These are phyloP conservation scores for Hyparrhenia diplandra DNA, from an alignment of 176 grass and related monocot genomes.

Conservation along the genomic window DNA sequence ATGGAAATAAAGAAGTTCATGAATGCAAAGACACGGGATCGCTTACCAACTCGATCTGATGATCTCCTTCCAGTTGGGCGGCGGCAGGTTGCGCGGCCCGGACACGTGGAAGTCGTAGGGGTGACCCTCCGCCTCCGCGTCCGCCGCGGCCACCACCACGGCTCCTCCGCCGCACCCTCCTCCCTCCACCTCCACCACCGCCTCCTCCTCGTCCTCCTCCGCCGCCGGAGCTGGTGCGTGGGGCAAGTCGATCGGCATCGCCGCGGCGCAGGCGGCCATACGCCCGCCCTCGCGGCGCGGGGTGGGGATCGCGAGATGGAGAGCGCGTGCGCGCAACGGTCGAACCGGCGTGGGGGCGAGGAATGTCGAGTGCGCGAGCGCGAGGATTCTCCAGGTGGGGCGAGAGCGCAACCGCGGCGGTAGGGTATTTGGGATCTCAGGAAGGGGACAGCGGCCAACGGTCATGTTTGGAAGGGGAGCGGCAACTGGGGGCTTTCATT, in stretches of 20 bases:
- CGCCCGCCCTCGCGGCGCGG: background rate
- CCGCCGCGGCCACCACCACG: conserved; percentile 46
- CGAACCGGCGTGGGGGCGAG: conserved; percentile 7
- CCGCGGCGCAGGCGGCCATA: background rate
- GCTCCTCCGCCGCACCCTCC: conserved; percentile 38
- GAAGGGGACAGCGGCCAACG: conserved; percentile 43
- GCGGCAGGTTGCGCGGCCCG: conserved; percentile 71
- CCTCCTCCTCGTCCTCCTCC: conserved; percentile 7
- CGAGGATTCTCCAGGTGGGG: conserved; percentile 1
- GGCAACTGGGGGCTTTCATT: background rate
- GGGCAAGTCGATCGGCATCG: conserved; percentile 28
- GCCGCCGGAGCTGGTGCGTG: background rate
- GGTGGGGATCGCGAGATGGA: background rate
- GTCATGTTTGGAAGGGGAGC: conserved; percentile 37
- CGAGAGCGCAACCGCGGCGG: background rate
- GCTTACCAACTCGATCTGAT: conserved; percentile 79
- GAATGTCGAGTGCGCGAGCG: conserved; percentile 16
- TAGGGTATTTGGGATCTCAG: conserved; percentile 40
- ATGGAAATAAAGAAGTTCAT: background rate
- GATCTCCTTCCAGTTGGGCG: conserved; percentile 85
- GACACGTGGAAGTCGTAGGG: conserved; percentile 89
- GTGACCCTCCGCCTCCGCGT: conserved; percentile 49
- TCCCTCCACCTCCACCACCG: background rate
- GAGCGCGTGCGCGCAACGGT: conserved; percentile 18
- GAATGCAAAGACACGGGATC: background rate